phyloP scores from a whole-genome alignment of 106 monocot genomes.

The Agapanthus africanus region DNA sequence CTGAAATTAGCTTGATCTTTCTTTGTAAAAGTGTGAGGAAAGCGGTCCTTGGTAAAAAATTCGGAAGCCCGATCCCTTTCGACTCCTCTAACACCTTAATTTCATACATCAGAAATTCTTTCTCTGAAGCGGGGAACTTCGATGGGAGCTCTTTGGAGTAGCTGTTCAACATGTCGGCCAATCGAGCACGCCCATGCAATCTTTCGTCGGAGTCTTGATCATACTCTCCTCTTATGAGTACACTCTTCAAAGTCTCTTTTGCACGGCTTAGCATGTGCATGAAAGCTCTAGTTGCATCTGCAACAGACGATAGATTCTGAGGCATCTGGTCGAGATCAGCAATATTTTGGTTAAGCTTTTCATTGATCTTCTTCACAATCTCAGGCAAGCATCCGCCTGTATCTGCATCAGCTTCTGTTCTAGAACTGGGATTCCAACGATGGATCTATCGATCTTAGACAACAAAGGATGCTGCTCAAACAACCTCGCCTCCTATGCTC shows the following conservation, averaged over 20 bases:
- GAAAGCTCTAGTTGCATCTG: conserved; percentile 29
- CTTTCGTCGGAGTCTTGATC: conserved; percentile 35
- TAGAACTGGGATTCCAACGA: conserved; percentile 37
- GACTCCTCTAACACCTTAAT: conserved; percentile 22
- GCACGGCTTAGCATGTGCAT: conserved; percentile 23
- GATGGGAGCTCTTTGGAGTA: conserved; percentile 14
- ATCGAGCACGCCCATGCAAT: conserved; percentile 30
- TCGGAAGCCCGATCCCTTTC: conserved; percentile 28
- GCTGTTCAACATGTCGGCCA: conserved; percentile 24
- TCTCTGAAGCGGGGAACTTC: neutral
- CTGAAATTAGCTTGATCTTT: conserved; percentile 14
- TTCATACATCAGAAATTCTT: conserved; percentile 45
- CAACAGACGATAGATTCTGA: conserved; percentile 9
- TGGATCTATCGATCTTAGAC: conserved; percentile 38
- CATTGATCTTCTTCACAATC: conserved; percentile 41
- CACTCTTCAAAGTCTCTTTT: conserved; percentile 19
- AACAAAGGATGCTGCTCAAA: conserved; percentile 30
- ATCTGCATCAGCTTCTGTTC: conserved; percentile 40
- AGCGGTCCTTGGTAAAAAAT: conserved; percentile 17
- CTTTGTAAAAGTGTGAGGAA: conserved; percentile 15
- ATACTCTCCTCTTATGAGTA: conserved; percentile 37
- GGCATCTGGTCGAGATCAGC: conserved; percentile 38
- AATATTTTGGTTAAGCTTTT: conserved; percentile 23
- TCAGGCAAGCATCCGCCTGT: conserved; percentile 51
- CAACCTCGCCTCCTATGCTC: conserved; percentile 24